Evolutionary conservation across 1,284 basidiomycete genomes (phyloP).

Genomic region (Termitomyces sp.): DNA sequence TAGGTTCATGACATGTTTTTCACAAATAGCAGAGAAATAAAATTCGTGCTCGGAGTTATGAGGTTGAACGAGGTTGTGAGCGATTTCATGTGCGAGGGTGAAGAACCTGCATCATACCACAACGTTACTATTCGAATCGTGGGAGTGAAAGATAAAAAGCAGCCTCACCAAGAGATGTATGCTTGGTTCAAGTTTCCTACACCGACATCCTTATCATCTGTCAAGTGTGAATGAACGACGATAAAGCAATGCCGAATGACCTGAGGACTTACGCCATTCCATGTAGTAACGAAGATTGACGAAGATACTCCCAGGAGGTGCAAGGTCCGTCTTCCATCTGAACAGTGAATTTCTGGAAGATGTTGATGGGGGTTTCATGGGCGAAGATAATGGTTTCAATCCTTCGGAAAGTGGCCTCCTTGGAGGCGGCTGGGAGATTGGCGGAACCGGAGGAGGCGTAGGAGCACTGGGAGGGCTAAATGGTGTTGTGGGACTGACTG

Average conservation of each 20-base stretch:
- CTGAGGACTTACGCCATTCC: slow-evolving; percentile 79
- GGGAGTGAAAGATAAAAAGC: background rate
- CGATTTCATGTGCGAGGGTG: slow-evolving; percentile 88
- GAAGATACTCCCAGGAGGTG: slow-evolving; percentile 68
- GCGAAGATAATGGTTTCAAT: background rate
- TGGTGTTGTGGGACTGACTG: slow-evolving; percentile 2
- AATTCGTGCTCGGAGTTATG: slow-evolving; percentile 89
- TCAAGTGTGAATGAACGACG: slow-evolving; percentile 5
- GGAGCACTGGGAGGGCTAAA: slow-evolving; percentile 2
- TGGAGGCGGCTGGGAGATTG: slow-evolving; percentile 6
- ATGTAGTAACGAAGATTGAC: slow-evolving; percentile 85
- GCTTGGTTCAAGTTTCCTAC: slow-evolving; percentile 61
- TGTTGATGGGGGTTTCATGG: slow-evolving; percentile 5
- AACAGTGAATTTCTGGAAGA: slow-evolving; percentile 13
- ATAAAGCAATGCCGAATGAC: background rate
- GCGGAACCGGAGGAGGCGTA: slow-evolving; percentile 1
- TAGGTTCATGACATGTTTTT: slow-evolving; percentile 46
- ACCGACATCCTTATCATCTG: slow-evolving; percentile 69
- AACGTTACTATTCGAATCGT: background rate
- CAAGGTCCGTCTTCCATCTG: slow-evolving; percentile 7
- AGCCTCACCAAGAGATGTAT: slow-evolving; percentile 69
- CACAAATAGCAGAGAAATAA: slow-evolving; percentile 89
- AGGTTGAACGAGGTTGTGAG: slow-evolving; percentile 75
- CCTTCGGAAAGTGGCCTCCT: slow-evolving; percentile 4
- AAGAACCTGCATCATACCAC: slow-evolving; percentile 61